Conservation (phyloP, 495 filamentous ascomycete genomes). For the Penicillium paxilli region DNA sequence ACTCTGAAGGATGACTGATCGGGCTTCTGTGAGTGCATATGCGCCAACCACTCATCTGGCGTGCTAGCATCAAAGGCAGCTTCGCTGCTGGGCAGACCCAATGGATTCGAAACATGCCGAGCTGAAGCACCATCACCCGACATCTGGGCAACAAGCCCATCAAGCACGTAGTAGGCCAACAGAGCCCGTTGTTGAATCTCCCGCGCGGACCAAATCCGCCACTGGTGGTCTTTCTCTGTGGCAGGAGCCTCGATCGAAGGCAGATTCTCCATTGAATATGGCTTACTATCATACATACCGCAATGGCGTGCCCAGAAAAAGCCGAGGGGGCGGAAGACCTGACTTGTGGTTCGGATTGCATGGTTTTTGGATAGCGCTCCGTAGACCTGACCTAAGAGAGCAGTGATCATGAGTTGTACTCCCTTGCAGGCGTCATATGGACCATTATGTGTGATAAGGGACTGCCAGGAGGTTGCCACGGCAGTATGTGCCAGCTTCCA, state of each 20-base stretch:
- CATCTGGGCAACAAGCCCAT: conserved; percentile 49
- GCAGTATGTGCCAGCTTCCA: conserved; percentile 51
- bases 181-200: conserved; percentile 50
- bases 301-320: conserved; percentile 53
- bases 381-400: conserved; percentile 47
- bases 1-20: conserved; percentile 40
- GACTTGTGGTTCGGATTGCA: conserved; percentile 45
- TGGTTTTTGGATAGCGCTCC: conserved; percentile 48
- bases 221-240: conserved; percentile 41
- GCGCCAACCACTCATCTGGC: conserved; percentile 43
- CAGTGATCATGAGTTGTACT: conserved; percentile 49
- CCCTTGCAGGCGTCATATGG: conserved; percentile 48
- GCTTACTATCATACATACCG: conserved; percentile 41
- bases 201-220: conserved; percentile 45
- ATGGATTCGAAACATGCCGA: conserved; percentile 43
- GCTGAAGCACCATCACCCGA: conserved; percentile 45
- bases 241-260: conserved; percentile 32
- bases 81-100: conserved; percentile 43
- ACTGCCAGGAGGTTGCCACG: conserved; percentile 52
- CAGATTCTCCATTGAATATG: conserved; percentile 37
- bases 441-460: conserved; percentile 45
- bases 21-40: conserved; percentile 33
- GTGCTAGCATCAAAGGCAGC: conserved; percentile 42
- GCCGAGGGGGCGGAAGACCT: conserved; percentile 47
- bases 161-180: conserved; percentile 47